Percentiles rank a stretch among this genome's conserved stretches.
phyloP scores from a whole-genome alignment of 352 stramenopile species.

The Thalassiosira mediterranea region DNA sequence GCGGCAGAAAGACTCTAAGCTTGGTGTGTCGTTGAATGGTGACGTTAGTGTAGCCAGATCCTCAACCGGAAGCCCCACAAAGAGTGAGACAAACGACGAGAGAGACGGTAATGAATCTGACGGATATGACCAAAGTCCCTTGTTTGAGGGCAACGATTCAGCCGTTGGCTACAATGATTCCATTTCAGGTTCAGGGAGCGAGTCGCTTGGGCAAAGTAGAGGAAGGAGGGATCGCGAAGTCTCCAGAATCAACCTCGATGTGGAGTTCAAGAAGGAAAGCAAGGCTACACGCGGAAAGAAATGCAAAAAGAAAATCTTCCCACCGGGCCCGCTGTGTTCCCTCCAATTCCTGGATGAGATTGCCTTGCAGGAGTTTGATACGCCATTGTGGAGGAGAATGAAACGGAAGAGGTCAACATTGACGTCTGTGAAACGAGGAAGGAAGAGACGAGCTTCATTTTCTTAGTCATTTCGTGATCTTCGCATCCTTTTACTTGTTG shows the following conservation, averaged over 20 bases:
- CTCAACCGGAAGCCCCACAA: background rate
- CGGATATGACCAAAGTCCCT: slow-evolving; percentile 15
- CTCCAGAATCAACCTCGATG: slow-evolving; percentile 12
- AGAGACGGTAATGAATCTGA: slow-evolving; percentile 18
- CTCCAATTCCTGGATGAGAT: slow-evolving; percentile 56
- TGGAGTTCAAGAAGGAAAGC: slow-evolving; percentile 25
- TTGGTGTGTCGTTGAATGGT: background rate
- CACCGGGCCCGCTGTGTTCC: slow-evolving; percentile 52
- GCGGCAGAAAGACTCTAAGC: background rate
- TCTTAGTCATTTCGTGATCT: too few relatives aligned
- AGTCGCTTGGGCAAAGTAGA: background rate
- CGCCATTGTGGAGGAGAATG: slow-evolving; percentile 45
- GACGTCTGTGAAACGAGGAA: slow-evolving; percentile 35
- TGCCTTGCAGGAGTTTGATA: slow-evolving; percentile 33
- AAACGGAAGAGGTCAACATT: slow-evolving; percentile 47
- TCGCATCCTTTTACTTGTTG: too few relatives aligned
- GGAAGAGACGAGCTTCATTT: too few relatives aligned
- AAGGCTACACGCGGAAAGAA: slow-evolving; percentile 10
- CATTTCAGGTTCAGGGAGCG: slow-evolving; percentile 3
- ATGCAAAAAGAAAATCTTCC: slow-evolving; percentile 36
- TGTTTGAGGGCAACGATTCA: slow-evolving; percentile 15
- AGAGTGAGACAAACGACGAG: slow-evolving; percentile 14
- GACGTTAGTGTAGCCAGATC: slow-evolving; percentile 13
- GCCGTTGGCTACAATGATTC: background rate
- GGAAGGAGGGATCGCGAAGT: background rate